Evolutionary conservation across 148 eudicot species (phyloP).

Genomic region (Arbutus unedo): DNA sequence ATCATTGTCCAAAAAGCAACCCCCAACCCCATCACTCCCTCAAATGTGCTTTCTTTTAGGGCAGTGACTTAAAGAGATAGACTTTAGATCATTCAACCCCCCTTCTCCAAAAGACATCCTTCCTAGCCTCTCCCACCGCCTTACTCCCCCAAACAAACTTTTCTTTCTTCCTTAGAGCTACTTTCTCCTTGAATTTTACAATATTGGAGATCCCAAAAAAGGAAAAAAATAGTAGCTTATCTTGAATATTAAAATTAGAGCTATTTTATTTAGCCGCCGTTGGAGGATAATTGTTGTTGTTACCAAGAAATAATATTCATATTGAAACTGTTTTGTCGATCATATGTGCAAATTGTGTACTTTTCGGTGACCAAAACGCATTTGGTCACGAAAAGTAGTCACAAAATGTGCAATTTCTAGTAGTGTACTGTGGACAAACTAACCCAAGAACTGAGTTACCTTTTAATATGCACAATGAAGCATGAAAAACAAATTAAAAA

Average conservation of each 20-base stretch:
- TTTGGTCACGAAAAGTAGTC: too few species aligned
- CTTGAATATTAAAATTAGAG: neutral
- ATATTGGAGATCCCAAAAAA: neutral
- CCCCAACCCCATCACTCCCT: neutral
- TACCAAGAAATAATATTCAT: too few species aligned
- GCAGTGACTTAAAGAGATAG: neutral
- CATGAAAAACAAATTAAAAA: too few species aligned
- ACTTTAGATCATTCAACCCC: neutral
- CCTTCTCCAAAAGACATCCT: neutral
- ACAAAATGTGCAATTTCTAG: too few species aligned
- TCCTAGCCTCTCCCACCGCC: neutral
- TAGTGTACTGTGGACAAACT: too few species aligned
- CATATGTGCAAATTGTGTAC: too few species aligned
- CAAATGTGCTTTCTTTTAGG: slow-evolving; percentile 6
- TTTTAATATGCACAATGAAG: too few species aligned
- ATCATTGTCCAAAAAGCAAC: slow-evolving; percentile 17
- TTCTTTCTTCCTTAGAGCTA: neutral
- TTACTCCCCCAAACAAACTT: neutral
- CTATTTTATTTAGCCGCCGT: neutral
- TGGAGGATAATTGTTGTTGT: too few species aligned
- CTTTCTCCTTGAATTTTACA: neutral
- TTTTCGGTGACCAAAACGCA: too few species aligned
- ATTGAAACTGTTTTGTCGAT: too few species aligned
- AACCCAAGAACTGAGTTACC: too few species aligned
- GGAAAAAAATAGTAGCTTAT: neutral